phyloP scores from a whole-genome alignment of 495 filamentous ascomycete genomes.

The Neurospora discreta region DNA sequence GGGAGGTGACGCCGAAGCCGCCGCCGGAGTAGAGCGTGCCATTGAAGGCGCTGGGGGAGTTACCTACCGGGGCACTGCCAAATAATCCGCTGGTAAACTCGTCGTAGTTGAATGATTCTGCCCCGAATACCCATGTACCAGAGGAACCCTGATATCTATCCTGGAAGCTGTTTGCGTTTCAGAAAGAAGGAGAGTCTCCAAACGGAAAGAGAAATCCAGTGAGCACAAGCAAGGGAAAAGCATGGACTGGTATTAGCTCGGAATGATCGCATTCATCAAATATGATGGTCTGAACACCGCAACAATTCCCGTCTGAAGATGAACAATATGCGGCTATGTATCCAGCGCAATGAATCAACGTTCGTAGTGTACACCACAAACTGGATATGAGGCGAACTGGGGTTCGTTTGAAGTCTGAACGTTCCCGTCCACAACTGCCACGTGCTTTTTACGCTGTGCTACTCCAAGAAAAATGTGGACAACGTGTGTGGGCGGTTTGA shows the following conservation, averaged over 20 bases:
- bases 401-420: not conserved
- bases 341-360: not conserved
- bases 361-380: no score
- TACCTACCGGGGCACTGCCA: not conserved
- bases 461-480: not conserved
- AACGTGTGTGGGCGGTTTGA: not conserved
- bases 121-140: slow-evolving; percentile 26
- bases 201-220: not conserved
- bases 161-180: not conserved
- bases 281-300: not conserved
- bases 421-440: not conserved
- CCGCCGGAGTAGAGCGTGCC: slow-evolving; percentile 49
- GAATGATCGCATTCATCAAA: not conserved
- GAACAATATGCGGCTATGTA: not conserved
- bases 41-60: slow-evolving; percentile 26
- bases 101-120: slow-evolving; percentile 17
- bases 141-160: not conserved
- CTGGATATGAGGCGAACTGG: not conserved
- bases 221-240: not conserved
- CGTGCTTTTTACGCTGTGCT: not conserved
- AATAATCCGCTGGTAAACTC: slow-evolving; percentile 14
- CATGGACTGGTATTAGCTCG: no score
- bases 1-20: slow-evolving; percentile 47
- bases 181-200: not conserved
- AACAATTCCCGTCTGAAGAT: not conserved